A percentile compares a stretch with the other conserved stretches of the same genome.
phyloP scores from a whole-genome alignment of 306 rosid species.

The Glycine soja region DNA sequence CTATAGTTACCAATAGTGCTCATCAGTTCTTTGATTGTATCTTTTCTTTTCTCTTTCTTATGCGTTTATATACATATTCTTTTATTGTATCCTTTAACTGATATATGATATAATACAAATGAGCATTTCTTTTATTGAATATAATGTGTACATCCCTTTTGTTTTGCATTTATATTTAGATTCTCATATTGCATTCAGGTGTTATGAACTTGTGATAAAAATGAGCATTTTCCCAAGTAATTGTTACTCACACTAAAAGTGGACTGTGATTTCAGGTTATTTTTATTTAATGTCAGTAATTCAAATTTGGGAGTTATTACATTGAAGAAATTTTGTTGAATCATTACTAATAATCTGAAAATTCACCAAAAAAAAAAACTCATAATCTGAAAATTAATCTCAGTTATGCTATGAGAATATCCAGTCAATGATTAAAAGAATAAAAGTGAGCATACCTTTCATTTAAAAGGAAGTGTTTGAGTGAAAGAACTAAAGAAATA shows the following conservation, averaged over 20 bases:
- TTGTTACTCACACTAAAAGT: not conserved
- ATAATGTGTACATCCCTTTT: not conserved
- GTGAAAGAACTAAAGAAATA: not conserved
- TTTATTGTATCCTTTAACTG: conserved; percentile 47
- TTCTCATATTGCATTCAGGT: conserved; percentile 11
- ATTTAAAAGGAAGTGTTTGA: not conserved
- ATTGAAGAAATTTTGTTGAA: too few relatives aligned
- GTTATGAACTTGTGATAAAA: not conserved
- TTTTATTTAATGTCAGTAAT: too few relatives aligned
- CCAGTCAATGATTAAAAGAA: not conserved
- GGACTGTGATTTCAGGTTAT: not conserved
- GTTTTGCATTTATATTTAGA: not conserved
- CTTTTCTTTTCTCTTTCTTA: not conserved
- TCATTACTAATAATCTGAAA: not conserved
- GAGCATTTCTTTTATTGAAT: conserved; percentile 29
- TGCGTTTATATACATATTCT: conserved; percentile 49
- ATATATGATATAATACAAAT: conserved; percentile 41
- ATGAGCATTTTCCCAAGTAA: not conserved
- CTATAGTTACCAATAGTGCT: not conserved
- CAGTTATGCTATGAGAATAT: not conserved
- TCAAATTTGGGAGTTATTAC: too few relatives aligned
- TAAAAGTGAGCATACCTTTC: not conserved
- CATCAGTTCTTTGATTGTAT: conserved; percentile 43
- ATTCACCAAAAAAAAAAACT: too few relatives aligned
- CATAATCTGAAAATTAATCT: not conserved